Percentiles rank a stretch among this genome's conserved stretches.
These are phyloP conservation scores for Samsoniella hepiali DNA, from an alignment of 2,329 filamentous ascomycete species.

Conservation along the genomic window DNA sequence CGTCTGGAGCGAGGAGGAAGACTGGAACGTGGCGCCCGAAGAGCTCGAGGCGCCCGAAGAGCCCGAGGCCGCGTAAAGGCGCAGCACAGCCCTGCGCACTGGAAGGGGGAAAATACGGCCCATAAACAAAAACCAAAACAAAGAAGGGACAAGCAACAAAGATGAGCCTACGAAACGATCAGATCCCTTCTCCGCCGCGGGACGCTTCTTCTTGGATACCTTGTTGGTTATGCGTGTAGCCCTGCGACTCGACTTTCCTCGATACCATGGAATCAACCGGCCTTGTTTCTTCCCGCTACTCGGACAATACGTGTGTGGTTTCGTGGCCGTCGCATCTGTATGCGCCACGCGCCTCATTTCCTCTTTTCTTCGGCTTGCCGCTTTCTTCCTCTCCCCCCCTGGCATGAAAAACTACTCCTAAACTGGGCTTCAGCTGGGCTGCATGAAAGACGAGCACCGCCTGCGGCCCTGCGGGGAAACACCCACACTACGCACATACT, in stretches of 20 bases:
- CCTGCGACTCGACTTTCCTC: not conserved
- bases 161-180: not conserved
- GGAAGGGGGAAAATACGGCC: no score
- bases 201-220: not conserved
- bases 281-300: not conserved
- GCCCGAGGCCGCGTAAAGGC: conserved; percentile 21
- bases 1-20: conserved; percentile 55
- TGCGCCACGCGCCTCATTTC: not conserved
- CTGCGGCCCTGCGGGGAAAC: not conserved
- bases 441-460: not conserved
- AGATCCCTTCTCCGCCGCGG: not conserved
- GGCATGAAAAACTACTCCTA: no score
- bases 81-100: not conserved
- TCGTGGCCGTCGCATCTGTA: not conserved
- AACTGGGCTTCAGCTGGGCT: conserved; percentile 7
- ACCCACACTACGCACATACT: not conserved
- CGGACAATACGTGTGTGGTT: not conserved
- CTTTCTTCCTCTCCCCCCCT: not conserved
- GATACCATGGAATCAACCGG: not conserved
- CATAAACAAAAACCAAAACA: no score
- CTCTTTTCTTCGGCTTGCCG: not conserved
- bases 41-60: conserved; percentile 34
- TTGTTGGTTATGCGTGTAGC: not conserved
- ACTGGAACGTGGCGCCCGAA: conserved; percentile 47
- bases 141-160: not conserved